Evolutionary conservation across 495 filamentous ascomycete genomes (phyloP).

Genomic region (Pyrenula massariospora): DNA sequence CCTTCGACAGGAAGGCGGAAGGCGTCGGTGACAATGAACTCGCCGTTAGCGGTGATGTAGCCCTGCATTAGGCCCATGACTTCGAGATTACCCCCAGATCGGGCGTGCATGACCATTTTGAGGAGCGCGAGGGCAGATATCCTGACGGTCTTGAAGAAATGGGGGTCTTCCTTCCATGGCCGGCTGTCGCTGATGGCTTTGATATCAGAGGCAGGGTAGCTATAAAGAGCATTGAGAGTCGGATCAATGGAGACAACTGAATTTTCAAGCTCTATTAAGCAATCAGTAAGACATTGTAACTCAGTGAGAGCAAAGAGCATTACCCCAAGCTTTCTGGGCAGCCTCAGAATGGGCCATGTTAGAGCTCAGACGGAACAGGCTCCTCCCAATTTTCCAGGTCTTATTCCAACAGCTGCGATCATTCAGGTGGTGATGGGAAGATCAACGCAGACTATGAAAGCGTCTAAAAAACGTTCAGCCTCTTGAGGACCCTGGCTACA

Average conservation of each 20-base stretch:
- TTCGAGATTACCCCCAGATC: slow-evolving; percentile 81
- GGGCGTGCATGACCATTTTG: slow-evolving; percentile 99
- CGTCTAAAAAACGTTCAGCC: too few species aligned
- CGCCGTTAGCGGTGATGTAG: slow-evolving; percentile 62
- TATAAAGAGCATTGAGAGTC: slow-evolving; percentile 81
- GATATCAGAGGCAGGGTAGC: slow-evolving; percentile 57
- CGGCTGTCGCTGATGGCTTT: slow-evolving; percentile 41
- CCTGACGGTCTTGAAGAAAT: slow-evolving; percentile 87
- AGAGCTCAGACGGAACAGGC: too few species aligned
- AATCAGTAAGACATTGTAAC: background rate
- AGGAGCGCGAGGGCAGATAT: slow-evolving; percentile 88
- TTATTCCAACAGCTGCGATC: too few species aligned
- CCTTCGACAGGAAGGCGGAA: slow-evolving; percentile 93
- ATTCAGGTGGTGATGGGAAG: too few species aligned
- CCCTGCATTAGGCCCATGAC: slow-evolving; percentile 99
- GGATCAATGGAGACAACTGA: slow-evolving; percentile 72
- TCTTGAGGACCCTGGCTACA: too few species aligned
- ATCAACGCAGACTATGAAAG: too few species aligned
- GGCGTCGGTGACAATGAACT: slow-evolving; percentile 88
- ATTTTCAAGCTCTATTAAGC: slow-evolving; percentile 64
- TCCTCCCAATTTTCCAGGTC: too few species aligned
- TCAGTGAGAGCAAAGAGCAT: slow-evolving; percentile 2
- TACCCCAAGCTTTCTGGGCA: slow-evolving; percentile 50
- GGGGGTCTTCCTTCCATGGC: slow-evolving; percentile 72
- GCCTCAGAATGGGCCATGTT: too few species aligned